Evolutionary conservation across 2,329 filamentous ascomycete species (phyloP).

Genomic region (Colletotrichum abscissum): DNA sequence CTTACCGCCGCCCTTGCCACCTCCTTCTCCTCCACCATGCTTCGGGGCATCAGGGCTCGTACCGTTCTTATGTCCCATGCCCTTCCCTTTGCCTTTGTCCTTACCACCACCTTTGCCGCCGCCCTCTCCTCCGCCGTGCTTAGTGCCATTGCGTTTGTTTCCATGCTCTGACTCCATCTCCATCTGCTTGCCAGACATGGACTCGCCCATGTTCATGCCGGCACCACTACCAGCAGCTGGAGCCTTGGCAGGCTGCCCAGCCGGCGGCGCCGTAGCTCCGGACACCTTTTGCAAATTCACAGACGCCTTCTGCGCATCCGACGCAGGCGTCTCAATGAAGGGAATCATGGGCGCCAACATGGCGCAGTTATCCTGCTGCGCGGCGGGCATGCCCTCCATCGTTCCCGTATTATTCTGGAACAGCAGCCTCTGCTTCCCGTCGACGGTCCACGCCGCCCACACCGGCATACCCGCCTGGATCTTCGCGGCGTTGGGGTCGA

Average conservation of each 20-base stretch:
- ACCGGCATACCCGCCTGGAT: conserved; percentile 59
- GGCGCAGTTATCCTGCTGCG: conserved; percentile 39
- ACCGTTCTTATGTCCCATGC: neutral
- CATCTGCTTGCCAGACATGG: neutral
- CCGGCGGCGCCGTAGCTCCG: too few species aligned
- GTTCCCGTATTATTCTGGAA: conserved; percentile 54
- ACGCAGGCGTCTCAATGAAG: conserved; percentile 37
- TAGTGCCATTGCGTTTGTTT: conserved; percentile 10
- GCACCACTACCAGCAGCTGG: neutral
- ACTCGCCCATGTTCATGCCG: neutral
- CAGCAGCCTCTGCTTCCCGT: conserved; percentile 50
- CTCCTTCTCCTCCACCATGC: neutral
- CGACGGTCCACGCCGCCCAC: conserved; percentile 53
- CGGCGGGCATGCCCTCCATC: conserved; percentile 50
- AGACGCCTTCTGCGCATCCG: conserved; percentile 22
- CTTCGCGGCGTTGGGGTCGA: conserved; percentile 71
- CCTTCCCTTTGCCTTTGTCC: neutral
- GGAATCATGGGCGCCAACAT: conserved; percentile 40
- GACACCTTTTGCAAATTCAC: conserved; percentile 35
- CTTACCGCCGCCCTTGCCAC: neutral
- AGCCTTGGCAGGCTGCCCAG: neutral
- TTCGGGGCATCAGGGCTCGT: neutral
- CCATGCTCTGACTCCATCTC: neutral
- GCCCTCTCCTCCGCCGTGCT: conserved; percentile 3
- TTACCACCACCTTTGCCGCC: neutral